These are phyloP conservation scores for Phytomonas sp. DNA, from an alignment of 208 protist species.

Conservation along the genomic window DNA sequence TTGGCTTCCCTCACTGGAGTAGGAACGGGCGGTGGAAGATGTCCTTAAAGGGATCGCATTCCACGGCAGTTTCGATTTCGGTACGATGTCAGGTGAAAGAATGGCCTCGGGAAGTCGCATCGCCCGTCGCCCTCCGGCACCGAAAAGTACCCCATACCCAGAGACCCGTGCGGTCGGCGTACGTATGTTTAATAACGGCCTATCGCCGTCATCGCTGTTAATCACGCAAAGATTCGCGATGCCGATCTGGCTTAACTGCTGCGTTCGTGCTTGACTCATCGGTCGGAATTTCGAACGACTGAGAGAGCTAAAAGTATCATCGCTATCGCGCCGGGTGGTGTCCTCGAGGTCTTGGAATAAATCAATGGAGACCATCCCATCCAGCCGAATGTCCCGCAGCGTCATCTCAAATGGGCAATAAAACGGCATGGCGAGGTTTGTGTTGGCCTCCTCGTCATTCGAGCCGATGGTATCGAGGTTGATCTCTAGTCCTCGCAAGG, in stretches of 20 bases:
- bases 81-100: conserved; percentile 4
- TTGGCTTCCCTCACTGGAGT: not conserved
- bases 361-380: conserved; percentile 76
- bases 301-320: not conserved
- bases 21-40: not conserved
- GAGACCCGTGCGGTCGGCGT: conserved; percentile 1
- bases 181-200: not conserved
- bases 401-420: conserved; percentile 85
- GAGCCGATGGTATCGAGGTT: conserved; percentile 78
- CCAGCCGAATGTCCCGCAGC: conserved; percentile 63
- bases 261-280: not conserved
- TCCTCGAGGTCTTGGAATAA: conserved; percentile 63
- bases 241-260: not conserved
- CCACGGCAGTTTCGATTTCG: not conserved
- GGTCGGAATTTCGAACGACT: not conserved
- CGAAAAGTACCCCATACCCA: conserved; percentile 71
- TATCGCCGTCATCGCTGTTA: not conserved
- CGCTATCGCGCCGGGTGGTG: conserved; percentile 3
- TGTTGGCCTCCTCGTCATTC: conserved; percentile 51
- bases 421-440: conserved; percentile 67
- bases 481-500: conserved; percentile 68
- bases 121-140: conserved; percentile 54
- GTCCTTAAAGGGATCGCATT: not conserved
- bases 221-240: not conserved
- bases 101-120: conserved; percentile 58